phyloP scores from a whole-genome alignment of 2,329 filamentous ascomycete genomes.

The Epichloe amarillans region DNA sequence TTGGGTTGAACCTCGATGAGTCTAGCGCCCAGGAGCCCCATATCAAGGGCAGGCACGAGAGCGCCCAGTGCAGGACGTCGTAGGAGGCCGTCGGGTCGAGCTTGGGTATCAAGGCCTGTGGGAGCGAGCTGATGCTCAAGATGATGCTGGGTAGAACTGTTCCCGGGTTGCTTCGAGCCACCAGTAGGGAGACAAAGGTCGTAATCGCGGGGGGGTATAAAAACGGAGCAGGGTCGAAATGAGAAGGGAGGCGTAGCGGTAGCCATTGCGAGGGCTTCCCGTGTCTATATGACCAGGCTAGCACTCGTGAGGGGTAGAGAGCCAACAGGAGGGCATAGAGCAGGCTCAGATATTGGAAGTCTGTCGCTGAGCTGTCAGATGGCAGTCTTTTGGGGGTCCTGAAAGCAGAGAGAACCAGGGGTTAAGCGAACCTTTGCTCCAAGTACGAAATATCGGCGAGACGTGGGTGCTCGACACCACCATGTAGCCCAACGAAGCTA shows the following conservation, averaged over 20 bases:
- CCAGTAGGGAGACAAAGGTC: constrained; percentile 60
- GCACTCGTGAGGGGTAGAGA: constrained; percentile 48
- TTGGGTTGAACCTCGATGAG: constrained; percentile 26
- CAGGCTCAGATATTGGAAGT: constrained; percentile 26
- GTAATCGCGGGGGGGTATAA: constrained; percentile 81
- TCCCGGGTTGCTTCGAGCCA: constrained; percentile 47
- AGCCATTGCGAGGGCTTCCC: constrained; percentile 23
- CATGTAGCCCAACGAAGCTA: constrained; percentile 34
- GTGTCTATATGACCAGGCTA: constrained; percentile 32
- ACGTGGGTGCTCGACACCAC: constrained; percentile 34
- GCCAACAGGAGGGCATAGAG: constrained; percentile 28
- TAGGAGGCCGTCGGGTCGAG: constrained; percentile 41
- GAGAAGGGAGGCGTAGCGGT: constrained; percentile 46
- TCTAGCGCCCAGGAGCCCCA: constrained; percentile 13
- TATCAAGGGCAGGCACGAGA: constrained; percentile 56
- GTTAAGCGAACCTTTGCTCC: constrained; percentile 31
- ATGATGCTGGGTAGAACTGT: constrained; percentile 67
- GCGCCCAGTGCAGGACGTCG: constrained; percentile 62
- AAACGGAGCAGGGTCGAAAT: constrained; percentile 87
- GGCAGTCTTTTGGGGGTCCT: neutral
- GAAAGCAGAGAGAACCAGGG: neutral
- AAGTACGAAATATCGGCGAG: constrained; percentile 29
- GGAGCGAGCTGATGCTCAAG: constrained; percentile 67
- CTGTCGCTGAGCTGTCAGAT: constrained; percentile 16
- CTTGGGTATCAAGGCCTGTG: constrained; percentile 57